phyloP scores from a whole-genome alignment of 2,329 filamentous ascomycete genomes.

The Cylindrodendrum hubeiense region DNA sequence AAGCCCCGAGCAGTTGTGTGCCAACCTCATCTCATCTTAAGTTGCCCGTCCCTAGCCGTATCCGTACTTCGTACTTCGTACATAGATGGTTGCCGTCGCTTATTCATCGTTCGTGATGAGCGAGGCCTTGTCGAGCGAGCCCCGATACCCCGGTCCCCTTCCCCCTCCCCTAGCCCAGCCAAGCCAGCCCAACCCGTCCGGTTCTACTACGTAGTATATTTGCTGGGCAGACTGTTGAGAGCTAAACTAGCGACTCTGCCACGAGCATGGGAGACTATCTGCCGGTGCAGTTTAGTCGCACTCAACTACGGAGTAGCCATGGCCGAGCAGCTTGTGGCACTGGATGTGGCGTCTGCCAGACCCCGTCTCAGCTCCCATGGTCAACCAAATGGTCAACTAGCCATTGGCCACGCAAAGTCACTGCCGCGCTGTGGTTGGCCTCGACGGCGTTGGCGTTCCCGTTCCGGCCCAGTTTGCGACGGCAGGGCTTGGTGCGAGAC shows the following conservation, averaged over 20 bases:
- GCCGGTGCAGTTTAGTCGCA: background rate
- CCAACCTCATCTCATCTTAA: constrained; percentile 16
- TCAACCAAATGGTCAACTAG: background rate
- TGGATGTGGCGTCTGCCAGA: constrained; percentile 17
- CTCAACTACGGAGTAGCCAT: background rate
- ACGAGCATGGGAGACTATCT: background rate
- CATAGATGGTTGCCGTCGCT: constrained; percentile 8
- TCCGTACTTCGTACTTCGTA: background rate
- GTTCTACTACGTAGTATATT: too few species aligned
- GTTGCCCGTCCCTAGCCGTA: background rate
- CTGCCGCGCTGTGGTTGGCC: constrained; percentile 15
- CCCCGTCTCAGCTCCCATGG: constrained; percentile 1
- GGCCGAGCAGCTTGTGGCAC: background rate
- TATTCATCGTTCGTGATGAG: background rate
- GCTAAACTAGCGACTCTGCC: background rate
- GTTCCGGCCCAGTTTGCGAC: background rate
- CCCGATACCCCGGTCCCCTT: constrained; percentile 6
- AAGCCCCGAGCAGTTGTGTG: background rate
- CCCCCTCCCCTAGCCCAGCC: background rate
- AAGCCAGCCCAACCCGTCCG: background rate
- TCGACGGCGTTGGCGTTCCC: constrained; percentile 4
- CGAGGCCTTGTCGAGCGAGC: background rate
- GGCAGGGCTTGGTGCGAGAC: background rate
- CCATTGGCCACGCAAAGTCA: background rate
- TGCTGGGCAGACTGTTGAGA: constrained; percentile 1